phyloP scores from a whole-genome alignment of 257 asterid species.

The Solanum pimpinellifolium region DNA sequence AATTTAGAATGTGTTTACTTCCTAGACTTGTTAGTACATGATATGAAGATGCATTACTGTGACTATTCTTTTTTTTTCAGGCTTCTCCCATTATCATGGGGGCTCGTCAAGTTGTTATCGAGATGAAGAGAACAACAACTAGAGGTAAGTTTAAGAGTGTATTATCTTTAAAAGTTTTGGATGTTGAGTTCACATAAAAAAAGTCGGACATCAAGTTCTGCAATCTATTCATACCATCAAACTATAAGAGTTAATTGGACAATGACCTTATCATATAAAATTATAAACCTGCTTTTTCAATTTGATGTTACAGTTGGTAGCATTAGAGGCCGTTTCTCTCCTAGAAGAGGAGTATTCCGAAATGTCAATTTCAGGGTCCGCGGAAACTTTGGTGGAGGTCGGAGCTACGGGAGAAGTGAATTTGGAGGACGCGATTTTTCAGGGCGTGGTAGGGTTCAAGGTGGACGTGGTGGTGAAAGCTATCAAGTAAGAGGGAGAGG shows the following conservation, averaged over 20 bases:
- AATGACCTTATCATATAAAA: neutral
- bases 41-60: neutral
- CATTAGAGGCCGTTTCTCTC: constrained; percentile 43
- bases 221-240: neutral
- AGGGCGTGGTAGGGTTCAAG: constrained; percentile 9
- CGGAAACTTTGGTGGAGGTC: constrained; percentile 39
- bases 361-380: constrained; percentile 48
- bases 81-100: constrained; percentile 66
- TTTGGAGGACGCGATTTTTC: constrained; percentile 30
- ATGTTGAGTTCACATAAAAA: neutral
- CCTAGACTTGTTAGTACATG: neutral
- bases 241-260: neutral
- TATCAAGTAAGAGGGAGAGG: constrained; percentile 4
- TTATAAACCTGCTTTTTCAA: neutral
- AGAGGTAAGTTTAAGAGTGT: constrained; percentile 34
- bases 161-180: neutral
- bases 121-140: constrained; percentile 72
- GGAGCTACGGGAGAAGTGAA: constrained; percentile 47
- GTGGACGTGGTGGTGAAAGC: constrained; percentile 8
- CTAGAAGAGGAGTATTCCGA: constrained; percentile 55
- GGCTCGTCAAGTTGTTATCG: constrained; percentile 50
- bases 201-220: neutral
- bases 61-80: constrained; percentile 14
- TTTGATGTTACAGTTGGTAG: constrained; percentile 38
- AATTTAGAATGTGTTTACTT: neutral